Evolutionary conservation across 2,329 filamentous ascomycete species (phyloP).

Genomic region (Bipolaris bicolor): DNA sequence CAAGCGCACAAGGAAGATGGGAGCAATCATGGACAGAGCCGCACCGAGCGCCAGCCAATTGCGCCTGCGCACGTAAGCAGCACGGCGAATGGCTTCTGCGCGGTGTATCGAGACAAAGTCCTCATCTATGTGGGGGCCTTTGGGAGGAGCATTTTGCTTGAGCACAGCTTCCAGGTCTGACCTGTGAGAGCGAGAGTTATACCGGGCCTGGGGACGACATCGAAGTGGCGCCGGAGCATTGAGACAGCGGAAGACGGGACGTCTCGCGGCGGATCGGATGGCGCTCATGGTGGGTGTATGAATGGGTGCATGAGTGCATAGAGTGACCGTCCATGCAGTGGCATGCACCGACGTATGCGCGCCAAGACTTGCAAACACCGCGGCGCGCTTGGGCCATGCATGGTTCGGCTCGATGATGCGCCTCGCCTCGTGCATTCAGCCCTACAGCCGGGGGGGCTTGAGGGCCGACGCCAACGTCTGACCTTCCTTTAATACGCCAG

Average conservation of each 20-base stretch:
- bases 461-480: not conserved
- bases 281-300: conserved; percentile 36
- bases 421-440: conserved; percentile 29
- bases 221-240: conserved; percentile 22
- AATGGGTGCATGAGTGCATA: not conserved
- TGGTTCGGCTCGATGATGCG: conserved; percentile 1
- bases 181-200: conserved; percentile 24
- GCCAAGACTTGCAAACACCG: conserved; percentile 5
- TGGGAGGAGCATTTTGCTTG: conserved; percentile 14
- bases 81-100: conserved; percentile 38
- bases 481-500: not conserved
- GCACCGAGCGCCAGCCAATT: conserved; percentile 47
- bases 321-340: not conserved
- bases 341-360: not conserved
- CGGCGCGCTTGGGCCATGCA: conserved; percentile 16
- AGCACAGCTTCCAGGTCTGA: conserved; percentile 24
- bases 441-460: conserved; percentile 8
- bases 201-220: conserved; percentile 22
- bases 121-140: conserved; percentile 23
- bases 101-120: conserved; percentile 46
- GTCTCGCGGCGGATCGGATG: conserved; percentile 38
- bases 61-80: conserved; percentile 31
- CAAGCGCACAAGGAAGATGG: conserved; percentile 43
- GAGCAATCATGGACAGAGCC: conserved; percentile 46
- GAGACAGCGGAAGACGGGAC: conserved; percentile 40